These are phyloP conservation scores for Ganoderma boninense DNA, from an alignment of 1,284 basidiomycete genomes.

Conservation along the genomic window DNA sequence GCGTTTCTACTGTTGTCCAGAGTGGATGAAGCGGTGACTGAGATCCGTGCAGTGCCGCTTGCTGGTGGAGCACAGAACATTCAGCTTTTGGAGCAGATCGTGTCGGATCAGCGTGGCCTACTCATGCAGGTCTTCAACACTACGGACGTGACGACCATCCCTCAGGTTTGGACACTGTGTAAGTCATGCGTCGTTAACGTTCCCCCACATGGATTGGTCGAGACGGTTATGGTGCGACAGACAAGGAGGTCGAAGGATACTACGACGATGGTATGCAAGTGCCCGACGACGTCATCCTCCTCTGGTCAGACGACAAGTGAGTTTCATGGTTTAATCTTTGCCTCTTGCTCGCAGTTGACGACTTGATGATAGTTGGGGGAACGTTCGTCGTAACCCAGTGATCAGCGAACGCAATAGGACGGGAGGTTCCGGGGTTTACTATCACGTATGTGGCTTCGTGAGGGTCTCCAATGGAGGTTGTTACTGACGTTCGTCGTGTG, in stretches of 20 bases:
- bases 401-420: conserved; percentile 59
- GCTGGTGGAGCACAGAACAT: conserved; percentile 56
- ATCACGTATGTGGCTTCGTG: conserved; percentile 52
- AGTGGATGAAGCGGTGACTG: background rate
- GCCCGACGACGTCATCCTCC: conserved; percentile 62
- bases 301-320: conserved; percentile 72
- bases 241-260: conserved; percentile 75
- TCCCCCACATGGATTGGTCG: no score
- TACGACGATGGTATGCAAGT: conserved; percentile 68
- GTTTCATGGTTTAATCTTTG: conserved; percentile 21
- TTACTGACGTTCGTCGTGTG: background rate
- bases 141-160: conserved; percentile 58
- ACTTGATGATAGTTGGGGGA: conserved; percentile 56
- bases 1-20: background rate
- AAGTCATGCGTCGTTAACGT: conserved; percentile 32
- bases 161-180: conserved; percentile 75
- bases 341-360: background rate
- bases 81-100: conserved; percentile 60
- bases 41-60: conserved; percentile 53
- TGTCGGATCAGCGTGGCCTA: conserved; percentile 69
- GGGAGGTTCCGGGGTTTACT: conserved; percentile 76
- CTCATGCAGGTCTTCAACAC: conserved; percentile 62
- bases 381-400: conserved; percentile 64
- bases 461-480: background rate
- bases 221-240: conserved; percentile 33